phyloP scores from a whole-genome alignment of 371 early-diverging fungal genomes.

The Dinochytrium kinnereticum region DNA sequence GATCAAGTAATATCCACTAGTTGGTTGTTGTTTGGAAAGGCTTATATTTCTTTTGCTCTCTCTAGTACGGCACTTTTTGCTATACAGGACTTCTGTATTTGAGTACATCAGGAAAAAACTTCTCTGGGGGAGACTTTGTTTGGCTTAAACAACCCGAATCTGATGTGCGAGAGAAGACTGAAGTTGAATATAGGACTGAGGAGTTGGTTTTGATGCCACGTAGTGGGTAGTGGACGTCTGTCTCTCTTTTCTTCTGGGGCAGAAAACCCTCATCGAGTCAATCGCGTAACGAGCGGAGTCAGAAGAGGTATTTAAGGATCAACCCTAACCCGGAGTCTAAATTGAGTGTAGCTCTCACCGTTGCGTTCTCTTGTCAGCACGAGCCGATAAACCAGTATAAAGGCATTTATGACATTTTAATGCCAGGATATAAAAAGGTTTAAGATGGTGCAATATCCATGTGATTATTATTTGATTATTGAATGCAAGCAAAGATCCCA shows the following conservation, averaged over 20 bases:
- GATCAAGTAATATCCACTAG: background rate
- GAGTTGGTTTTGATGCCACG: no score
- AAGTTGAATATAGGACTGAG: no score
- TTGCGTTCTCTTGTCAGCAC: background rate
- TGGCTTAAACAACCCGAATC: background rate
- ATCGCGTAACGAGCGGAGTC: background rate
- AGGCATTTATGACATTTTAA: background rate
- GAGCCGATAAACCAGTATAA: background rate
- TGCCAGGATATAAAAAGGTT: background rate
- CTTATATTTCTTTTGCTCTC: background rate
- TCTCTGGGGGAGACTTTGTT: slow-evolving; percentile 7
- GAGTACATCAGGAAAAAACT: background rate
- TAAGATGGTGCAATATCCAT: no score
- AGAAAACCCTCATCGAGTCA: slow-evolving; percentile 11
- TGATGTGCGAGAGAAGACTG: background rate
- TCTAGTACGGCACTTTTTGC: slow-evolving; percentile 11
- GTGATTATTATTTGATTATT: no score
- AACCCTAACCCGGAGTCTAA: background rate
- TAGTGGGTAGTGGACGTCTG: no score
- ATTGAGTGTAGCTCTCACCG: background rate
- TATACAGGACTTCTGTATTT: slow-evolving; percentile 12
- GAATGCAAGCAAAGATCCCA: background rate
- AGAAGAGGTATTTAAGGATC: background rate
- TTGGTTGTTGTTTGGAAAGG: background rate
- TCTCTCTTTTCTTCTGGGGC: slow-evolving; percentile 2